Percentiles rank a stretch among this genome's conserved stretches.
Conservation (phyloP, 257 asterid genomes). For the Cynanchum wilfordii region DNA sequence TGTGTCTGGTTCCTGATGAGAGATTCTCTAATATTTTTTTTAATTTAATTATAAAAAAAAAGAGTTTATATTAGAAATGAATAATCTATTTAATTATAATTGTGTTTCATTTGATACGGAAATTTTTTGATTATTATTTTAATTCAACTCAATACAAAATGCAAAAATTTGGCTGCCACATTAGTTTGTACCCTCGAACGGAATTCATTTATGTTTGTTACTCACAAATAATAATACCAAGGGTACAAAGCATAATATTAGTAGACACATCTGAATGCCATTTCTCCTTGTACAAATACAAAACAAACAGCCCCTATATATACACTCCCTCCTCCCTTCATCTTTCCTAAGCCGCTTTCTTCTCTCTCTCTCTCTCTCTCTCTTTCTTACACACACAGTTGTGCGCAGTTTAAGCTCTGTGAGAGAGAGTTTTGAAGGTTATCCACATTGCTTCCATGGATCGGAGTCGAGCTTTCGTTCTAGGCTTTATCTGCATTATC, state of each 20-base stretch:
- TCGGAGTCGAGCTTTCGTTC: constrained; percentile 16
- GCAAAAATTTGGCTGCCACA: too few relatives aligned
- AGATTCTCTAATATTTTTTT: too few relatives aligned
- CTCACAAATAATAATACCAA: neutral
- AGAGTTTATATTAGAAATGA: too few relatives aligned
- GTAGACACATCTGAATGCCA: neutral
- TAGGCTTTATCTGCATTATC: constrained; percentile 47
- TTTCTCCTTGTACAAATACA: neutral
- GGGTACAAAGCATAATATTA: neutral
- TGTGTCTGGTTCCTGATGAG: too few relatives aligned
- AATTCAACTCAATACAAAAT: too few relatives aligned
- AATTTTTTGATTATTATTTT: too few relatives aligned
- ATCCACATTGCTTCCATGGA: constrained; percentile 33
- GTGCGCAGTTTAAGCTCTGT: constrained; percentile 23
- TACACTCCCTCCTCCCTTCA: neutral
- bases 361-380: neutral
- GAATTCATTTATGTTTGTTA: constrained; percentile 14
- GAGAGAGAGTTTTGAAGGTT: constrained; percentile 18
- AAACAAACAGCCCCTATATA: constrained; percentile 29
- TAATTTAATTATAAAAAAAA: too few relatives aligned
- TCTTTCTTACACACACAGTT: neutral
- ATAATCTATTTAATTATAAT: too few relatives aligned
- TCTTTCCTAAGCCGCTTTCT: constrained; percentile 9
- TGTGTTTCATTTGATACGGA: too few relatives aligned
- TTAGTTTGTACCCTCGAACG: neutral